Base-by-base conservation (phyloP, 2,329 filamentous ascomycete genomes). In the Beauveria australis region DNA sequence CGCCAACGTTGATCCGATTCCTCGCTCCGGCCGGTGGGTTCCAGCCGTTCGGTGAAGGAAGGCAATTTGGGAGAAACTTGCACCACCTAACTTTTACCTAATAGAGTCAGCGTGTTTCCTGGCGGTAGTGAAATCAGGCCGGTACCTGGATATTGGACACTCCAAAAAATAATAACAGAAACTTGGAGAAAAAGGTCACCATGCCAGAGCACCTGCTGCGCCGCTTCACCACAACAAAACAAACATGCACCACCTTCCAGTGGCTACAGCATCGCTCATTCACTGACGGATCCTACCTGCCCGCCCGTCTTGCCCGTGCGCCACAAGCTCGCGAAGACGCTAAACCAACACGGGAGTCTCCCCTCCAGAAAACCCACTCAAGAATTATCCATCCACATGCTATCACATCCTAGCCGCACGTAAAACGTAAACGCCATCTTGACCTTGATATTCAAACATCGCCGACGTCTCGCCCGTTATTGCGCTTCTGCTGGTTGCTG, bases 401-500 rank as follows among this genome's bases (percentile, higher is more conserved):
- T 40, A 41, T 47, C 48, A 37, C 28, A 46, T 18, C 24, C 33
- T 46, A n/a, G 48, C 47, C 24, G 41, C 41, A 51, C 30, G 30
- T 24, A 22, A 16, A 43, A 43, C 48, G 40, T 59, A 59, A 54
- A 47, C 58, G 51, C 43, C 43, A 37, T 46, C 49, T 40, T 44
- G 48, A 41, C 24, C 33, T 44, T 28, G 47, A 59, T 52, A 52
- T 59, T 24, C 26, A 53, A 24, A 22, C 58, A 47, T 60, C 44
- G 2, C 49, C 43, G 40, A 49, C 58, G 40, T 54, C 18, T 28
- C 43, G n/a, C 33, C 43, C 19, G 30, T 19, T 16, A 41, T 44
- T 54, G 57, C 44, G 49, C 58, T 53, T 54, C 58, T 58, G 60
- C 60, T 61, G 48, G 52, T 54, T 53, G 30, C 49, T 56, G 61